phyloP scores from a whole-genome alignment of 345 rosid genomes.

The Luvunga scandens region DNA sequence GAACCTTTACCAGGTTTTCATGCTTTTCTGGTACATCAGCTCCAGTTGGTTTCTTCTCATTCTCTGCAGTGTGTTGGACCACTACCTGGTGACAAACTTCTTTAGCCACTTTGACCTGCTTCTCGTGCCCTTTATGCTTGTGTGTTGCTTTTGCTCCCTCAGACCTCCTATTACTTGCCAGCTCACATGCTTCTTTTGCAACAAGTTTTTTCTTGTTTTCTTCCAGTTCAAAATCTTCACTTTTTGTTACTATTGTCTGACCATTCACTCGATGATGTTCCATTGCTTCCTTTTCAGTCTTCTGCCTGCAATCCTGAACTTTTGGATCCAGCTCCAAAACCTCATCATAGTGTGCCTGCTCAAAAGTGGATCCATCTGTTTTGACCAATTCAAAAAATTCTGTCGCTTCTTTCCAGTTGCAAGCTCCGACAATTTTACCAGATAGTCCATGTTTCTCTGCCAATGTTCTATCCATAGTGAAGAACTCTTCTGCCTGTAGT shows the following conservation, averaged over 20 bases:
- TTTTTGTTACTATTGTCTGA: conserved; percentile 29
- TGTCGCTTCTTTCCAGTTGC: conserved; percentile 75
- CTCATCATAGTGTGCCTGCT: conserved; percentile 36
- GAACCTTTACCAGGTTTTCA: conserved; percentile 35
- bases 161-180: conserved; percentile 21
- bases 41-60: conserved; percentile 32
- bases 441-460: conserved; percentile 35
- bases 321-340: conserved; percentile 23
- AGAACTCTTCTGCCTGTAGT: conserved; percentile 21
- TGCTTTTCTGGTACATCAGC: conserved; percentile 30
- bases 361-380: conserved; percentile 45
- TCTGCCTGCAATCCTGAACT: conserved; percentile 34
- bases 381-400: conserved; percentile 66
- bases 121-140: conserved; percentile 31
- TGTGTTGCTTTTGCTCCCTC: conserved; percentile 34
- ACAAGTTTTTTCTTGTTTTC: conserved; percentile 26
- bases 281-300: conserved; percentile 34
- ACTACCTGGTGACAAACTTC: conserved; percentile 35
- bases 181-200: conserved; percentile 25
- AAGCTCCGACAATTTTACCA: conserved; percentile 42
- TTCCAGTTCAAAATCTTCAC: conserved; percentile 35
- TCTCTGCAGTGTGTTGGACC: conserved; percentile 28
- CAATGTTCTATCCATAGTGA: conserved; percentile 21
- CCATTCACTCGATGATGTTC: conserved; percentile 29
- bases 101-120: conserved; percentile 34